Evolutionary conservation across 2,329 filamentous ascomycete species (phyloP), one percentile per base, ranked within the genome.

Genomic region (Acephala macrosclerotiorum): DNA sequence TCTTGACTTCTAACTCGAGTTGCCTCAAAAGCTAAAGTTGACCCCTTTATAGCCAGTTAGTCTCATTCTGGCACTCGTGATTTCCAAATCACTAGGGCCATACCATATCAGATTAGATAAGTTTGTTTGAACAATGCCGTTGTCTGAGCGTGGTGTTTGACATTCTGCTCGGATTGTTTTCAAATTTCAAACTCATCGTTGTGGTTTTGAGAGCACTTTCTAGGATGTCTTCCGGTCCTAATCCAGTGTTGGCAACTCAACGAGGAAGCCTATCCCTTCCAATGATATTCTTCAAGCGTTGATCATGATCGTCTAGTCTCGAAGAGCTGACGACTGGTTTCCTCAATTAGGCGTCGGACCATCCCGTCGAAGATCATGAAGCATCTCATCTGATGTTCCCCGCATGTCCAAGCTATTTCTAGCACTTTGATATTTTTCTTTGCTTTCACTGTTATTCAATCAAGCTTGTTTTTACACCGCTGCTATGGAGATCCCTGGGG

Each of bases 341-440:
- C 20, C 20, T 49, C 45, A 22, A 49, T 12, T 22, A 12, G 45
- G 22, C 18, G 20, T 49, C 18, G 18, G 18, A 11, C n/a, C 42
- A 45, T 49, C 45, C 45, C 4, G 20, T 49, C 18, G 45, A 49
- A 49, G n/a, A 49, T 25, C 45, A 49, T 25, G n/a, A 20, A 49
- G 45, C 45, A 49, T 9, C 18, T 49, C 45, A 49, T 49, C 45
- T 49, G 45, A 49, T 49, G 18, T 49, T 49, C 45, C 18, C 45
- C 45, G 45, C 45, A 49, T 49, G 5, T 42, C 20, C 18, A 49
- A 22, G 20, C 45, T 49, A 49, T 25, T 49, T 49, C 45, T 25
- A 18, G 45, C 8, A 22, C 4, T 49, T 49, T 11, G 8, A 22
- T 49, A 18, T 20, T 49, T 5, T 20, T 42, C 38, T 49, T 49